Percentiles rank a stretch among this genome's conserved stretches.
These are phyloP conservation scores for Schizothecium vesticola DNA, from an alignment of 495 filamentous ascomycete species.

Conservation along the genomic window DNA sequence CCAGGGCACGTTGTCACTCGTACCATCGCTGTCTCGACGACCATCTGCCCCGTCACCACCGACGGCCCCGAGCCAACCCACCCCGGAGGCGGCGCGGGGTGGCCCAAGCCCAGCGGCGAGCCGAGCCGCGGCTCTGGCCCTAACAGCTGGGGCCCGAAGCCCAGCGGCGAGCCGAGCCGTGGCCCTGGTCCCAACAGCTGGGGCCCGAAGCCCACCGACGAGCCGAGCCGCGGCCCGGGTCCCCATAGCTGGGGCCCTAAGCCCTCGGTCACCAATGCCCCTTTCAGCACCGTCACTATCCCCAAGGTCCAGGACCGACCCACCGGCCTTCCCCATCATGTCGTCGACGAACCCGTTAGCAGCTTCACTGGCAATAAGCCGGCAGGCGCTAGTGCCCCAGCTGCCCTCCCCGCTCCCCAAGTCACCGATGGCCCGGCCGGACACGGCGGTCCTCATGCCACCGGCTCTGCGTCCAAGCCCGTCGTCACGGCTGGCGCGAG, in stretches of 20 bases:
- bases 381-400: neutral
- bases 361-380: conserved; percentile 1
- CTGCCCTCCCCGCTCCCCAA: neutral
- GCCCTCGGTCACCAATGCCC: neutral
- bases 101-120: conserved; percentile 20
- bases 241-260: neutral
- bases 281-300: conserved; percentile 24
- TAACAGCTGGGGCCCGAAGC: conserved; percentile 35
- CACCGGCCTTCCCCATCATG: neutral
- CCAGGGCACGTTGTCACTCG: conserved; percentile 34
- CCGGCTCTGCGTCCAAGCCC: neutral
- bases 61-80: conserved; percentile 13
- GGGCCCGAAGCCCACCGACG: neutral
- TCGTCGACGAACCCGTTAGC: neutral
- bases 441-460: neutral
- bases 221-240: conserved; percentile 1
- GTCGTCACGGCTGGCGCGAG: conserved; percentile 26
- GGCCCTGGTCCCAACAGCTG: neutral
- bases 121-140: neutral
- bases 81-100: neutral
- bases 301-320: conserved; percentile 10
- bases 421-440: neutral
- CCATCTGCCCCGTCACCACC: conserved; percentile 40
- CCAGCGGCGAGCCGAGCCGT: conserved; percentile 2
- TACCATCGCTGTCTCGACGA: conserved; percentile 36